Evolutionary conservation across 495 filamentous ascomycete species (phyloP).

Genomic region (Emericellopsis terricola): DNA sequence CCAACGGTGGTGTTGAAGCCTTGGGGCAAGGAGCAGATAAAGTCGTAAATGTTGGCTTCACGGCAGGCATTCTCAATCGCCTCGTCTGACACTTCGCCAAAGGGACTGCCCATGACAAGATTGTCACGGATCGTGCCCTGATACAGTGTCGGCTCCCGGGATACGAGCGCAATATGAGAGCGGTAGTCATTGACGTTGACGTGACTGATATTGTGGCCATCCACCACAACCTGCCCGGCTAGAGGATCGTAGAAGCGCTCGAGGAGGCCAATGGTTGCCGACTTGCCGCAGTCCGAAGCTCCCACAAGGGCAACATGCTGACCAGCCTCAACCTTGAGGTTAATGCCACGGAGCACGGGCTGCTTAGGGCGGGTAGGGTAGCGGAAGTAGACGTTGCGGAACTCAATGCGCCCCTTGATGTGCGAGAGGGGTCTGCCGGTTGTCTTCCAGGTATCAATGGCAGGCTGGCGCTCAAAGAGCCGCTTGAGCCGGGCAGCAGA

Average conservation of each 20-base stretch:
- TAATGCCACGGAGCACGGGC: constrained; percentile 34
- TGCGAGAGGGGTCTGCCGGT: constrained; percentile 45
- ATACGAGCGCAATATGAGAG: neutral
- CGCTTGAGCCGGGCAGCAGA: constrained; percentile 17
- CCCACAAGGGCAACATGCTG: constrained; percentile 71
- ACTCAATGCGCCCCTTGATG: constrained; percentile 28
- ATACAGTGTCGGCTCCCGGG: constrained; percentile 1
- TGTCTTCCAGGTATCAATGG: constrained; percentile 44
- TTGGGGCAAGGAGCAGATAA: constrained; percentile 45
- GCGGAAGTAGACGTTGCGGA: constrained; percentile 41
- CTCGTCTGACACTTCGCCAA: constrained; percentile 45
- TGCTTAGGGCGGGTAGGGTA: constrained; percentile 42
- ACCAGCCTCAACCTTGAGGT: constrained; percentile 42
- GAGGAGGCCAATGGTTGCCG: constrained; percentile 60
- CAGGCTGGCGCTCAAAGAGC: constrained; percentile 19
- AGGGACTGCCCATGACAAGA: constrained; percentile 44
- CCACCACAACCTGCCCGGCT: constrained; percentile 50
- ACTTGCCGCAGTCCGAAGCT: constrained; percentile 71
- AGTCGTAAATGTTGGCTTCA: constrained; percentile 85
- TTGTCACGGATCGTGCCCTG: constrained; percentile 1
- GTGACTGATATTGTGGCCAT: constrained; percentile 46
- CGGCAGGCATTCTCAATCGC: constrained; percentile 58
- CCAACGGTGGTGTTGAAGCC: constrained; percentile 63
- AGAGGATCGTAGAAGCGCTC: constrained; percentile 78
- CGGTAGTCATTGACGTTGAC: constrained; percentile 1